Evolutionary conservation across 1,284 basidiomycete genomes (phyloP).

Genomic region (Moesziomyces parantarcticus): DNA sequence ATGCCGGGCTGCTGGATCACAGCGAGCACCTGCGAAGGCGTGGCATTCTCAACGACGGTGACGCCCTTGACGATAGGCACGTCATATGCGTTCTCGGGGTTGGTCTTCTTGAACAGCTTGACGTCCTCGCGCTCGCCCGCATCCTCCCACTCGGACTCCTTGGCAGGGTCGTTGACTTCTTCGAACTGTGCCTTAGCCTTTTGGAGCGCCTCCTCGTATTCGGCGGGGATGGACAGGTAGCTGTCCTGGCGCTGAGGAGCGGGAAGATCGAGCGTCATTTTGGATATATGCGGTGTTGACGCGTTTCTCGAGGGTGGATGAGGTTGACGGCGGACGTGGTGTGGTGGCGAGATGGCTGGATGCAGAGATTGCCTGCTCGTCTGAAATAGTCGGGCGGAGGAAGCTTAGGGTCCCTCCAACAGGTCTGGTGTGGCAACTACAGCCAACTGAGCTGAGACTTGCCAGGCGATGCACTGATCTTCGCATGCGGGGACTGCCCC

Average conservation of each 20-base stretch:
- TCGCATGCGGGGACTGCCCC: background rate
- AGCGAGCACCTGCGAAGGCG: constrained; percentile 55
- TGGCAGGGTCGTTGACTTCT: constrained; percentile 38
- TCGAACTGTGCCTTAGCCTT: constrained; percentile 47
- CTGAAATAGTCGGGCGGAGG: background rate
- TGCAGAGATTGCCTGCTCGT: background rate
- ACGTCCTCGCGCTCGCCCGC: constrained; percentile 57
- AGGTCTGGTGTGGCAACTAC: background rate
- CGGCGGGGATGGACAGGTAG: constrained; percentile 46
- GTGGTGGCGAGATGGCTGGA: background rate
- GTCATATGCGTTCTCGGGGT: constrained; percentile 53
- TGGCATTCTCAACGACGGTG: constrained; percentile 58
- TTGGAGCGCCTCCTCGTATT: constrained; percentile 49
- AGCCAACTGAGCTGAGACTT: background rate
- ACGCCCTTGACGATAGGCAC: constrained; percentile 57
- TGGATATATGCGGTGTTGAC: background rate
- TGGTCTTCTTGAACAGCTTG: constrained; percentile 54
- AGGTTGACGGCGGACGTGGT: background rate
- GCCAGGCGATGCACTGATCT: background rate
- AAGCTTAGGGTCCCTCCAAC: background rate
- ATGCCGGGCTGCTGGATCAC: constrained; percentile 61
- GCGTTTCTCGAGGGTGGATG: background rate
- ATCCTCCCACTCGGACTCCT: constrained; percentile 57
- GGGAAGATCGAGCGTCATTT: constrained; percentile 60
- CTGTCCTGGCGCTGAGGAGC: constrained; percentile 14